Evolutionary conservation across 2,329 filamentous ascomycete species (phyloP).

Genomic region (Hypocrella siamensis): DNA sequence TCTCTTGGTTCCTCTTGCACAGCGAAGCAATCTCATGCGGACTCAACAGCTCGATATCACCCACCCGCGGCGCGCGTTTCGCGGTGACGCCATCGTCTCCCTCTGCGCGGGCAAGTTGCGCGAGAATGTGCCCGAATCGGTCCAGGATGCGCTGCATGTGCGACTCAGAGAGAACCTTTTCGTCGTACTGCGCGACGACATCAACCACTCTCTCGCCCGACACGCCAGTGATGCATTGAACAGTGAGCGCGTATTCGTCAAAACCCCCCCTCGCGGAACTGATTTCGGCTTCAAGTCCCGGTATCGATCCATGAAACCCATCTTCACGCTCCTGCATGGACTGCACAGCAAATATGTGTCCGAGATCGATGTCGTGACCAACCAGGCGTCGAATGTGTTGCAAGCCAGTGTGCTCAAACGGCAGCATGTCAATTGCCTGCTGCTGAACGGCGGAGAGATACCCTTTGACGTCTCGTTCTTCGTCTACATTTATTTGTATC

Average conservation of each 20-base stretch:
- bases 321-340: too few relatives aligned
- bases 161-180: constrained; percentile 34
- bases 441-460: constrained; percentile 42
- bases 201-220: constrained; percentile 8
- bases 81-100: constrained; percentile 13
- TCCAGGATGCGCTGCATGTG: constrained; percentile 37
- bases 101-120: too few relatives aligned
- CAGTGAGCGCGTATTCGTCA: constrained; percentile 41
- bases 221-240: background rate
- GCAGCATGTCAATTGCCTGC: constrained; percentile 39
- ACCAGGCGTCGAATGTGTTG: constrained; percentile 43
- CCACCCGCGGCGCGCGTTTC: constrained; percentile 14
- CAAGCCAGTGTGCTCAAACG: constrained; percentile 47
- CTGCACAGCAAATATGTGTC: constrained; percentile 22
- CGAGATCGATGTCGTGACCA: constrained; percentile 36
- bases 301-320: too few relatives aligned
- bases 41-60: constrained; percentile 11
- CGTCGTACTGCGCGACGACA: constrained; percentile 50
- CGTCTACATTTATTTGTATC: constrained; percentile 24
- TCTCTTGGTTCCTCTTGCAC: background rate
- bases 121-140: constrained; percentile 34
- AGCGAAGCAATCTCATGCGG: background rate
- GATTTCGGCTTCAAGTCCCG: too few relatives aligned
- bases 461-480: constrained; percentile 21
- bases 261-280: too few relatives aligned